Conservation (phyloP, 495 filamentous ascomycete species). For the Aspergillus coremiiformis region DNA sequence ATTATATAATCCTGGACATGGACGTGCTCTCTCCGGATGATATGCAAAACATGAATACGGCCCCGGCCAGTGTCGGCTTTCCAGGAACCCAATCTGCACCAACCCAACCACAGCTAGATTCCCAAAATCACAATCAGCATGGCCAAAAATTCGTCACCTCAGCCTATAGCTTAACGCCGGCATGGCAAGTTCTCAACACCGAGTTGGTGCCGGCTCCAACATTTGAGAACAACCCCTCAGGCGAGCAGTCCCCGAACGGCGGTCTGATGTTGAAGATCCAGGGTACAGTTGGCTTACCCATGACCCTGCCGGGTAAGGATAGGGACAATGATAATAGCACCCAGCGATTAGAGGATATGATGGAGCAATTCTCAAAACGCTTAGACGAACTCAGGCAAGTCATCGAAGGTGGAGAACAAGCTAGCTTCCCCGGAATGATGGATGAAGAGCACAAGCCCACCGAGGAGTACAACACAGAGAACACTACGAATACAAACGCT, state of each 20-base stretch:
- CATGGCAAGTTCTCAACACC: slow-evolving; percentile 49
- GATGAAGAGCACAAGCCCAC: background rate
- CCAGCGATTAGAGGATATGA: slow-evolving; percentile 44
- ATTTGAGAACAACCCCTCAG: slow-evolving; percentile 43
- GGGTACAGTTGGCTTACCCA: slow-evolving; percentile 38
- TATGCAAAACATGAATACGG: background rate
- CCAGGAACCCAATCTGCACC: slow-evolving; percentile 6
- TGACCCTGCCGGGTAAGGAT: slow-evolving; percentile 22
- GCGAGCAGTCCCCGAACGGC: slow-evolving; percentile 20
- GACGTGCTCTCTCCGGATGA: slow-evolving; percentile 15
- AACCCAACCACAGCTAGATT: background rate
- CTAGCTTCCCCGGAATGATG: background rate
- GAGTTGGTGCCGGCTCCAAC: slow-evolving; percentile 49
- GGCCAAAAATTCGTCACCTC: slow-evolving; percentile 36
- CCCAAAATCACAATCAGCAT: slow-evolving; percentile 33
- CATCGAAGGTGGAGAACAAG: slow-evolving; percentile 31
- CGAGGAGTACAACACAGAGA: background rate
- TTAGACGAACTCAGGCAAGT: slow-evolving; percentile 46
- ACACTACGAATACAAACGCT: background rate
- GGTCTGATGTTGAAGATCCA: slow-evolving; percentile 63
- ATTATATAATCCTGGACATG: slow-evolving; percentile 40
- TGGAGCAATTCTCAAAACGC: slow-evolving; percentile 61
- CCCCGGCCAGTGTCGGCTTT: background rate
- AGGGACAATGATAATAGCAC: slow-evolving; percentile 26
- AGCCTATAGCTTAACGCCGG: slow-evolving; percentile 42